Evolutionary conservation across 495 filamentous ascomycete species (phyloP), one percentile per base, ranked within the genome.

Genomic region (Patellaria atrata): DNA sequence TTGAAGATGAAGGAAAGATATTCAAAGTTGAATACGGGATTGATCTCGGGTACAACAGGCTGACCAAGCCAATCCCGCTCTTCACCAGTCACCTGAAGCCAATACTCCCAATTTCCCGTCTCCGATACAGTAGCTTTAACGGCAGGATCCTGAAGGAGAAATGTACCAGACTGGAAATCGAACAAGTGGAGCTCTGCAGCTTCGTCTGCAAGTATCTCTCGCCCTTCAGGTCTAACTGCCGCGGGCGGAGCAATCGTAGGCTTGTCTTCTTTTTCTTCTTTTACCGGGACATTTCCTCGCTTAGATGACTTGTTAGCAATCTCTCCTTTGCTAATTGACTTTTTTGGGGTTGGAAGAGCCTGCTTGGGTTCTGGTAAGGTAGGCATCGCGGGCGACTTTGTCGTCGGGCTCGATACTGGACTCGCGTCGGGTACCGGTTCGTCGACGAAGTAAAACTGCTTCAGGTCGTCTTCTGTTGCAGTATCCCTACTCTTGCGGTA

Each of bases 1-100:
- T 96, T 96, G 67, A 97, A 97, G 52, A 97, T 94, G 58, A 96
- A 94, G 2, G 89, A 94, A 13, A 93, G 64, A 44, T 82, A 94
- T 57, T 96, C 89, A 43, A 93, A 96, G 60, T 94, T 96, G 66
- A 97, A 97, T 22, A 97, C 89, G 0, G 89, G 91, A 49, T 97
- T 97, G 51, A 96, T 80, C 45, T 96, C 91, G 4, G 77, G 75
- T 17, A 81, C 61, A 12, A 97, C 73, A 13, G 73, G 68, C 45
- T 91, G 82, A 15, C 85, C 86, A 5, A 97, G 64, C 89, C 89
- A 94, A 25, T 86, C 76, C 39, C 70, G 74, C 12, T 85, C 75
- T 16, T 63, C 57, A 42, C 82, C 79, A 27, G 67, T 69, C 30
- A 97, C 82, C 45, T 94, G 82, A 23, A 97, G 64, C 84, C 85